A percentile compares a stretch with the other conserved stretches of the same genome.
Evolutionary conservation across 768 basidiomycete genomes (phyloP).

Genomic region (Phylloporus rhodoxanthus): DNA sequence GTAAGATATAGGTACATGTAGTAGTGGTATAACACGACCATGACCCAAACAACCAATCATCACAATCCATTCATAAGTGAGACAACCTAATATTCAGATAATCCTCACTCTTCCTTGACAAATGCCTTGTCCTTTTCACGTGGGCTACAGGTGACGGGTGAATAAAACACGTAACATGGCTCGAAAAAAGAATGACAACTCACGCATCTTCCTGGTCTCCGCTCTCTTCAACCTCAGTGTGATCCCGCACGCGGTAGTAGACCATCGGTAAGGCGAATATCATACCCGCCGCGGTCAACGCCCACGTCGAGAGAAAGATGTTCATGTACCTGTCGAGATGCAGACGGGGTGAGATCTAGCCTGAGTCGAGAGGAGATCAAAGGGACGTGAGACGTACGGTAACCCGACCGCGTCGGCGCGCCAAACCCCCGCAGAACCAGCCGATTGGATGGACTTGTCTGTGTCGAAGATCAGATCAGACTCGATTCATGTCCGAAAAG

Average conservation of each 20-base stretch:
- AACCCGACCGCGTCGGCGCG: slow-evolving; percentile 55
- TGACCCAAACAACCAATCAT: not conserved
- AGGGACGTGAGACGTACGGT: slow-evolving; percentile 45
- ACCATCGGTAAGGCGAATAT: slow-evolving; percentile 71
- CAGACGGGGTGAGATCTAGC: not conserved
- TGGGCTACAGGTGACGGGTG: not conserved
- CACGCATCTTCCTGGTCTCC: slow-evolving; percentile 46
- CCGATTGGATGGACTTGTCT: slow-evolving; percentile 75
- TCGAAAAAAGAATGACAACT: slow-evolving; percentile 12
- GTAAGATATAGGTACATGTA: not conserved
- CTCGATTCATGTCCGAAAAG: not conserved
- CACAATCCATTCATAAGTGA: not conserved
- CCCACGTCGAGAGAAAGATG: slow-evolving; percentile 71
- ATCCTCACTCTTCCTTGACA: not conserved
- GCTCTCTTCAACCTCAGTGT: slow-evolving; percentile 41
- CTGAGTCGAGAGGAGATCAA: not conserved
- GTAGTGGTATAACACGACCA: not conserved
- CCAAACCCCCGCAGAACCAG: slow-evolving; percentile 69
- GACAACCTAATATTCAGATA: not conserved
- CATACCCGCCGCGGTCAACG: slow-evolving; percentile 56
- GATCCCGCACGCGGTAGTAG: slow-evolving; percentile 58
- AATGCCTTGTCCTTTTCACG: not conserved
- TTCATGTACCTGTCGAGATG: slow-evolving; percentile 48
- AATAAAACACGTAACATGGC: no score
- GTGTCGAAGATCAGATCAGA: not conserved